Evolutionary conservation across 768 basidiomycete genomes (phyloP).

Genomic region (Lyophyllum shimeji): DNA sequence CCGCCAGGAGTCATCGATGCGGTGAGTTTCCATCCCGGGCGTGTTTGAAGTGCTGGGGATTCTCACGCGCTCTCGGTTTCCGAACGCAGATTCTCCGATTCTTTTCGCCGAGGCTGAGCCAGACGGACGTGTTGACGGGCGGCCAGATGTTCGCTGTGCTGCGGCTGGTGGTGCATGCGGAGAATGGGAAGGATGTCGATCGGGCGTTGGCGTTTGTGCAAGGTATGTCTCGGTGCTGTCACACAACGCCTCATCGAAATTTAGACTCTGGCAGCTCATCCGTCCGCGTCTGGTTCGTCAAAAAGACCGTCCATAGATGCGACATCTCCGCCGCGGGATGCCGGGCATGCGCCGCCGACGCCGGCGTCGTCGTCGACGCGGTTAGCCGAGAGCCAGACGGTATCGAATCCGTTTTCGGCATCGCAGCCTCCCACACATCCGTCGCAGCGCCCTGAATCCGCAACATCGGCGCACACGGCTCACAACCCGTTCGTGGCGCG

Average conservation of each 20-base stretch:
- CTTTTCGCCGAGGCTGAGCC: constrained; percentile 56
- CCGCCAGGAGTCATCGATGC: constrained; percentile 53
- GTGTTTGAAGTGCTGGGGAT: not conserved
- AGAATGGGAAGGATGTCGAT: constrained; percentile 62
- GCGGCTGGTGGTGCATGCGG: constrained; percentile 62
- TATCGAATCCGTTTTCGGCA: constrained; percentile 7
- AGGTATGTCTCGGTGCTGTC: constrained; percentile 41
- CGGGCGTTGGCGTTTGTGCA: constrained; percentile 72
- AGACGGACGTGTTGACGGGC: constrained; percentile 54
- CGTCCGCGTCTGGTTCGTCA: constrained; percentile 4
- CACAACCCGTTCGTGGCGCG: constrained; percentile 42
- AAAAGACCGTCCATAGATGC: not conserved
- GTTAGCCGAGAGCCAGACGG: not conserved
- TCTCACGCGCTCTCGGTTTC: not conserved
- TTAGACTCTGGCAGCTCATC: constrained; percentile 16
- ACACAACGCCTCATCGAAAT: not conserved
- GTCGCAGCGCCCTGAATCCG: constrained; percentile 2
- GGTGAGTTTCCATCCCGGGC: constrained; percentile 30
- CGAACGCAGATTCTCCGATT: constrained; percentile 57
- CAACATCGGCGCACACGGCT: constrained; percentile 17
- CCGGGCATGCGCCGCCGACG: constrained; percentile 5
- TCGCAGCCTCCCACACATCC: constrained; percentile 19
- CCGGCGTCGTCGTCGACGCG: constrained; percentile 6
- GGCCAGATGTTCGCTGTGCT: constrained; percentile 79
- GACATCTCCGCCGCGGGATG: not conserved